Percentiles rank a stretch among this genome's conserved stretches.
phyloP scores from a whole-genome alignment of 2,329 filamentous ascomycete species.

The Dryadomyces quercivorus region DNA sequence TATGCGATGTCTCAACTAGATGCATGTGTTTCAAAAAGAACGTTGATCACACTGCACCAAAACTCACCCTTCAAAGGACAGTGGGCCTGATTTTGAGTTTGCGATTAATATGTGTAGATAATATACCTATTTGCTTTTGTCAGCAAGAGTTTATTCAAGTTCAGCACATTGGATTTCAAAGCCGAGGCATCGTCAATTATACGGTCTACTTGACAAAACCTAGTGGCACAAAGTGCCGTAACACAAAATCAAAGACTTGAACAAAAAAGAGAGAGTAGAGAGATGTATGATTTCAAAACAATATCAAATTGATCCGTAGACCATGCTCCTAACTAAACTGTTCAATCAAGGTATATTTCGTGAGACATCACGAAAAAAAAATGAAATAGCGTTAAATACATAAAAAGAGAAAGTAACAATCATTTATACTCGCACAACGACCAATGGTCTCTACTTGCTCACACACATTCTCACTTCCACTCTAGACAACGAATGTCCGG shows the following conservation, averaged over 20 bases:
- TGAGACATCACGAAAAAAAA: conserved; percentile 1
- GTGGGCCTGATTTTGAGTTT: neutral
- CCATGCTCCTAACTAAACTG: neutral
- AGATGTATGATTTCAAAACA: neutral
- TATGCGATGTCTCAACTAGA: neutral
- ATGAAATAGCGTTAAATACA: neutral
- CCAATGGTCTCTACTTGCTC: neutral
- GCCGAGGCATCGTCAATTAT: too few relatives aligned
- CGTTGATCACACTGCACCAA: neutral
- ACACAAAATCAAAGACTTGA: too few relatives aligned
- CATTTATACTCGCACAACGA: neutral
- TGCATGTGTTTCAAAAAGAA: neutral
- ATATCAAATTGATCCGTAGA: neutral
- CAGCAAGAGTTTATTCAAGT: too few relatives aligned
- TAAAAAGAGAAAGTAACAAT: conserved; percentile 1
- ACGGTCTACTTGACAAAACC: too few relatives aligned
- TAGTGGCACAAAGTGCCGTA: too few relatives aligned
- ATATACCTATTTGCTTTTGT: too few relatives aligned
- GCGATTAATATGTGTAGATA: too few relatives aligned
- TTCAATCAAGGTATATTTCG: neutral
- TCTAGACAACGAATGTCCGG: conserved; percentile 13
- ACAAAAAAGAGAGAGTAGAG: too few relatives aligned
- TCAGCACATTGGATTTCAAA: too few relatives aligned
- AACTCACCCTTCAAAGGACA: neutral
- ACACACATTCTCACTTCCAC: neutral